Base-by-base conservation (phyloP, 1,284 basidiomycete genomes). In the Apiotrichum brassicae region DNA sequence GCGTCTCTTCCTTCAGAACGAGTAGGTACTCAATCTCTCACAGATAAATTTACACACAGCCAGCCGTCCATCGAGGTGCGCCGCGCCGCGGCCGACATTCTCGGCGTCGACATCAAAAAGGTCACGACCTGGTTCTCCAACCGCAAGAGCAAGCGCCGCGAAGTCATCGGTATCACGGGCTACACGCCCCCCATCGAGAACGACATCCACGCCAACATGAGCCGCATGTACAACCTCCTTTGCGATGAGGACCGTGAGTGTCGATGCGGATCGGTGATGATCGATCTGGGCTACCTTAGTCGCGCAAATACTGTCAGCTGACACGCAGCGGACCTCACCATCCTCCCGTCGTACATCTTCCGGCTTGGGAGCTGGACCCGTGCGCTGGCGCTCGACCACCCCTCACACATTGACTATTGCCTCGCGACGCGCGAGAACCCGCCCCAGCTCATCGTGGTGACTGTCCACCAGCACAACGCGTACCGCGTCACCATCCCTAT, bases 341-440 rank as follows among this genome's bases (percentile, higher is more conserved):
- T 66, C 16, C 24, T 66, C 8, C 65, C 65, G 9, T 52, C 64
- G 16, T 48, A 56, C 13, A 55, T 61, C 18, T 43, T 69, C 28
- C 56, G 57, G 13, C 58, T 69, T 34, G 34, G 48, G 19, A 46
- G 26, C 11, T 69, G 67, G 67, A 59, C 59, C 0, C 59, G 64
- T 16, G 63, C 65, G 42, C 54, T 65, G 16, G 63, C 53, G 11
- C 49, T 46, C 16, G 39, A 42, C 16, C 12, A 16, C n/a, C 20
- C 46, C 3, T 30, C 20, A 6, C 2, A 46, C 14, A 60, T 63
- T 28, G 64, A 68, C 35, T 54, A 65, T n/a, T 63, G 44, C 13
- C 49, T 54, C 7, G 43, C 61, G 1, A 11, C 63, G 7, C 43
- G 45, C 16, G 20, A 56, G 23, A 18, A 46, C 6, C 24, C 49